Conservation (phyloP, 768 basidiomycete species). For the Dentipellis sp. region DNA sequence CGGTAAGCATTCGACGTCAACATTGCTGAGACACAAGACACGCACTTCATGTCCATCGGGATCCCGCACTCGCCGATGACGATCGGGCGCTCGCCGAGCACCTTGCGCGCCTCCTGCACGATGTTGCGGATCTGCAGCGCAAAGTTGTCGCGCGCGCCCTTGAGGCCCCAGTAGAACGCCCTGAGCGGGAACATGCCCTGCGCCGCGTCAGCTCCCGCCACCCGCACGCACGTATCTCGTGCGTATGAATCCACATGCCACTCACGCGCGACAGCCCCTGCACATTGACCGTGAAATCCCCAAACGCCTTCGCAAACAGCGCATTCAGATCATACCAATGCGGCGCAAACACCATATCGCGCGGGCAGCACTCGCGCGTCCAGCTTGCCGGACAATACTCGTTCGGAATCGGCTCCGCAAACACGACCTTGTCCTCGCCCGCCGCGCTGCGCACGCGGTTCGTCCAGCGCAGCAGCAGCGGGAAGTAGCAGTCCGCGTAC, state of each 20-base stretch:
- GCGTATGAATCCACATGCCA: no score
- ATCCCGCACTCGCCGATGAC: slow-evolving; percentile 90
- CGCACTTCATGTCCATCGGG: slow-evolving; percentile 94
- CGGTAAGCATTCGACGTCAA: background rate
- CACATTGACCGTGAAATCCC: slow-evolving; percentile 85
- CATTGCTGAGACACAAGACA: background rate
- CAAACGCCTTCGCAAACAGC: slow-evolving; percentile 77
- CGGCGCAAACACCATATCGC: slow-evolving; percentile 61
- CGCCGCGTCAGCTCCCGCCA: slow-evolving; percentile 13
- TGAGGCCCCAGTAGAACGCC: slow-evolving; percentile 83
- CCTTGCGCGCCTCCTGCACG: slow-evolving; percentile 54
- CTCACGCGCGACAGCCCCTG: slow-evolving; percentile 82
- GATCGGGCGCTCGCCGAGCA: slow-evolving; percentile 75
- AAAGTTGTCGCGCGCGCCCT: slow-evolving; percentile 76
- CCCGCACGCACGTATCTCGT: no score
- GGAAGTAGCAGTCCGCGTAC: slow-evolving; percentile 81
- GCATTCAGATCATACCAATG: slow-evolving; percentile 91
- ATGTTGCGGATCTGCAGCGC: slow-evolving; percentile 74
- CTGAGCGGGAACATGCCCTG: slow-evolving; percentile 82
- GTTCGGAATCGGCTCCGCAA: slow-evolving; percentile 88
- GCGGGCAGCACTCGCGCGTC: slow-evolving; percentile 53
- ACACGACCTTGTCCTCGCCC: slow-evolving; percentile 49
- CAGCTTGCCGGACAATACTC: slow-evolving; percentile 83
- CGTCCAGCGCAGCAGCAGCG: slow-evolving; percentile 64
- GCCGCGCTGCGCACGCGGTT: slow-evolving; percentile 42